These are phyloP conservation scores for Hypoxylon sp. DNA, from an alignment of 2,329 filamentous ascomycete genomes.

Conservation along the genomic window DNA sequence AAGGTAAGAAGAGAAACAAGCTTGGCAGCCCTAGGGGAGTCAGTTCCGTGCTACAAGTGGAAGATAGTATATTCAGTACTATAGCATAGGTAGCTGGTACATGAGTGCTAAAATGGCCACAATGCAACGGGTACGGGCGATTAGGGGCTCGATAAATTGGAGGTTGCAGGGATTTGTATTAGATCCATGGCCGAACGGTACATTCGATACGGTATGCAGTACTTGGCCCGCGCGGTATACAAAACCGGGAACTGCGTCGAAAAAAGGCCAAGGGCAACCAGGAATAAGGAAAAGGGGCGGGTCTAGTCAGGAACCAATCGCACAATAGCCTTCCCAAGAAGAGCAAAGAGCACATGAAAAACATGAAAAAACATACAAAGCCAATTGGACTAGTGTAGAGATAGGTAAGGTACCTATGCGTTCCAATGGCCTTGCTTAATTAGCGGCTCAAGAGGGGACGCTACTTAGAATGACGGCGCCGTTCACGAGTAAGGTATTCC, in stretches of 20 bases:
- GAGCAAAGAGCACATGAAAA: no score
- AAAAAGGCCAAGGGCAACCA: slow-evolving; percentile 17
- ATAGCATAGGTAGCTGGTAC: slow-evolving; percentile 32
- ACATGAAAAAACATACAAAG: background rate
- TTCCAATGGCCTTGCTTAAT: slow-evolving; percentile 27
- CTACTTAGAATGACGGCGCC: slow-evolving; percentile 9
- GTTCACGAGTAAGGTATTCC: slow-evolving; percentile 18
- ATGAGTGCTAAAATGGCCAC: slow-evolving; percentile 36
- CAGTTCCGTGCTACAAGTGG: slow-evolving; percentile 43
- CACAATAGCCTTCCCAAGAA: slow-evolving; percentile 26
- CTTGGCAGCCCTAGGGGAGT: slow-evolving; percentile 37
- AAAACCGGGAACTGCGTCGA: slow-evolving; percentile 38
- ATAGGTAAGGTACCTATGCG: background rate
- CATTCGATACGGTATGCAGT: slow-evolving; percentile 30
- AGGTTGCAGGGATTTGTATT: slow-evolving; percentile 38
- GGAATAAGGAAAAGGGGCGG: slow-evolving; percentile 28
- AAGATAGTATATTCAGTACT: slow-evolving; percentile 32
- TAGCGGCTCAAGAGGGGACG: slow-evolving; percentile 23
- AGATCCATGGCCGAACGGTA: slow-evolving; percentile 41
- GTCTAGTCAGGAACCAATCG: slow-evolving; percentile 30
- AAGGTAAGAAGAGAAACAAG: slow-evolving; percentile 37
- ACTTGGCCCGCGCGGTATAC: slow-evolving; percentile 19
- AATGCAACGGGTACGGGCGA: slow-evolving; percentile 36
- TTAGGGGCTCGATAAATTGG: slow-evolving; percentile 43
- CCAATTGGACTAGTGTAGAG: slow-evolving; percentile 19